Base-by-base conservation (phyloP, 2,329 filamentous ascomycete genomes). In the Colletotrichum higginsianum region DNA sequence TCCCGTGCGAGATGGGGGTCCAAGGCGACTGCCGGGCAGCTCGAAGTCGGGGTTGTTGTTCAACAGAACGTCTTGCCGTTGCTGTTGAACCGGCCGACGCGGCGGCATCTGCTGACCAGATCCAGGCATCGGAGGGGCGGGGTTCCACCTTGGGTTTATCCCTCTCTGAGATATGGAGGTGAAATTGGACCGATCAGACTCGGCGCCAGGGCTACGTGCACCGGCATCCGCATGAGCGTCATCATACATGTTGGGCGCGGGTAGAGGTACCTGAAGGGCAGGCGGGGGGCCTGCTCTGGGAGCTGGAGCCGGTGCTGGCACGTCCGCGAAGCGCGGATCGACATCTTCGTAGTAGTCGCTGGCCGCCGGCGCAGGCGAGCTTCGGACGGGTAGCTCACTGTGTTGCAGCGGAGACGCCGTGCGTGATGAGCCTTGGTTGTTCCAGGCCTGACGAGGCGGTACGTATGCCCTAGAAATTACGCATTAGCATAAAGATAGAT, bases 81-180 rank as follows among this genome's bases (percentile, higher is more conserved):
- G 85, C 77, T 86, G 87, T 26, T 84, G 82, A 30, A 69, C 63
- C 5, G 68, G 81, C 49, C 84, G 83, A 47, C 83, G 81, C 23
- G 82, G 83, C 66, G 82, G 83, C 78, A 77, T 84, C 75, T 76
- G 82, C 74, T 81, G 85, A 75, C 77, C 84, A 75, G 82, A 85
- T 11, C 83, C 83, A 64, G 82, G 83, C 75, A 83, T 80, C 47
- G 85, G 80, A 18, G 83, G 80, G 16, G 82, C 81, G 2, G 88
- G 90, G 73, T 93, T 90, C 95, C 96, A 98, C 72, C 92, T 91
- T 8, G 95, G 96, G 80, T 98, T 98, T 66, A 98, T 85, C 1
- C 93, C 93, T 44, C 96, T 89, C 81, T 98, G 95, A 0, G 93
- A 96, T 56, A 98, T 92, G 13, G 93, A 96, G 1, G 96, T 98